These are phyloP conservation scores for Thielaviopsis euricoi DNA, from an alignment of 2,329 filamentous ascomycete genomes.

Conservation along the genomic window DNA sequence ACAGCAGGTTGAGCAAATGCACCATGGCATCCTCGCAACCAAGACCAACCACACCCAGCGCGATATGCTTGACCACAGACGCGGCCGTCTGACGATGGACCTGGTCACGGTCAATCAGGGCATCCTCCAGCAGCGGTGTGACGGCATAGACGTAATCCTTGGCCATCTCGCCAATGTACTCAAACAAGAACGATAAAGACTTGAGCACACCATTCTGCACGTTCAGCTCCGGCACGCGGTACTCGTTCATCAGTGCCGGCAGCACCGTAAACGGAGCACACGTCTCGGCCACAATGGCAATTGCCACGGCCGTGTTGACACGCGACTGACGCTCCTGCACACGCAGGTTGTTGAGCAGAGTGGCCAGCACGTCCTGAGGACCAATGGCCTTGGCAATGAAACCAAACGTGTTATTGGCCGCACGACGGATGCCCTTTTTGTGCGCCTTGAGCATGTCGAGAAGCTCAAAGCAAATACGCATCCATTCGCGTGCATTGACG, in stretches of 20 bases:
- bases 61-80: constrained; percentile 93
- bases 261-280: constrained; percentile 96
- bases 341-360: constrained; percentile 85
- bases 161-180: constrained; percentile 99
- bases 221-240: constrained; percentile 93
- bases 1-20: constrained; percentile 87
- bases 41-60: constrained; percentile 88
- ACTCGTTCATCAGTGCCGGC: constrained; percentile 98
- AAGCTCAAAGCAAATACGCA: constrained; percentile 98
- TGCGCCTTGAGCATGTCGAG: constrained; percentile 99
- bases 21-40: constrained; percentile 98
- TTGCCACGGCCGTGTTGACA: constrained; percentile 95
- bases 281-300: constrained; percentile 95
- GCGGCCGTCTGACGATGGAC: constrained; percentile 95
- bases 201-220: constrained; percentile 98
- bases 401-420: constrained; percentile 98
- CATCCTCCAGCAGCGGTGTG: constrained; percentile 86
- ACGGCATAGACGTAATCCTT: constrained; percentile 99
- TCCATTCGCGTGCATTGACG: constrained; percentile 96
- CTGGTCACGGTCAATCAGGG: constrained; percentile 92
- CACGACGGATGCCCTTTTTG: constrained; percentile 96
- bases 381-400: constrained; percentile 99
- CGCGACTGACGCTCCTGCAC: constrained; percentile 96
- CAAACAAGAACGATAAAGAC: constrained; percentile 89
- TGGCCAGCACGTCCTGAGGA: constrained; percentile 90